Base-by-base conservation (phyloP, 2,329 filamentous ascomycete genomes). In the Hypoxylon sp. region DNA sequence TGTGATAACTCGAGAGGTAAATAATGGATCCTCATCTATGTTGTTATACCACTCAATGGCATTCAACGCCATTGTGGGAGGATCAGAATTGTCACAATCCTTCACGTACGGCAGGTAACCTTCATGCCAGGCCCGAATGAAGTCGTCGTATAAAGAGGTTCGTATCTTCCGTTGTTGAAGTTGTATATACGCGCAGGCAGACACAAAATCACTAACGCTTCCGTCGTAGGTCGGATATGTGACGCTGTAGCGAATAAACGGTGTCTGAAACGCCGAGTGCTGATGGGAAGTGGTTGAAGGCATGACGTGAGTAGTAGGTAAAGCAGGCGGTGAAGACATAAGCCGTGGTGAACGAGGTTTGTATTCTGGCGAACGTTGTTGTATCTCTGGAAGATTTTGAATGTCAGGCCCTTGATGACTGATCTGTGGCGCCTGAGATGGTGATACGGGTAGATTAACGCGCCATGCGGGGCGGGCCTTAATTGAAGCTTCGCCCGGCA, bases 21-120 rank as follows among this genome's bases (percentile, higher is more conserved):
- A 79, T 19, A 73, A 4, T 9, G 74, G 71, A 11, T 78, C 71
- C 14, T 78, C 76, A 6, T 77, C 77, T 31, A 73, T 75, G 9
- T 74, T 70, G 47, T 79, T 80, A 39, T 79, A 80, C 79, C 79
- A 80, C 9, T 76, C 73, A 31, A 78, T 74, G 14, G 78, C 76
- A 14, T 65, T 73, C 42, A 78, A 46, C 0, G 73, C 71, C 51
- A 73, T 71, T 2, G 63, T 39, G 5, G 71, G 73, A 3, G 74
- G 66, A 1, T 74, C 22, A 1, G 68, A 60, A 10, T 70, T 65
- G 33, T 78, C 75, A 35, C 74, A 78, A 29, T 74, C 62, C 50
- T 50, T 61, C 13, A 78, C 71, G 29, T 80, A 80, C 5, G 73
- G 67, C 1, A 77, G 17, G 47, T 79, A 80, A 14, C 72, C 75